Base-by-base conservation (phyloP, 2,329 filamentous ascomycete genomes). In the Fusarium piperis region DNA sequence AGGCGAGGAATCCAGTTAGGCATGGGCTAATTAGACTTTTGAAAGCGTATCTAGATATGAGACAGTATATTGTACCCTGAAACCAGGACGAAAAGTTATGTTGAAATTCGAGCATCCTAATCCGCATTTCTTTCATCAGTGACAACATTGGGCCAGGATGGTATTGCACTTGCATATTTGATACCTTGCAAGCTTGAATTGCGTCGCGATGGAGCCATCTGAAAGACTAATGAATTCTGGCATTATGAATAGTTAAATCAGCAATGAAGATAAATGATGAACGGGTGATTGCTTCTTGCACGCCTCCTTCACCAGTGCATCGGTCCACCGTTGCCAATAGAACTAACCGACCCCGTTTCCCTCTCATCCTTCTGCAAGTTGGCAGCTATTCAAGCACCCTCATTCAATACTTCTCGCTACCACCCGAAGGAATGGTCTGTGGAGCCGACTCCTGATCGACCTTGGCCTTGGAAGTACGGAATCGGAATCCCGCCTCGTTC, bases 401-500 rank as follows among this genome's bases (percentile, higher is more conserved):
- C 2, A 10, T 1, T 67, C 57, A 69, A 7, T 20, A 32, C 39
- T 64, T 67, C 20, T 70, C 67, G 13, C 38, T 62, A 11, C 38
- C 52, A 6, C 32, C n/a, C 16, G 64, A 38, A 46, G 67, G 4
- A 51, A 41, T 18, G n/a, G 59, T 62, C 44, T 64, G 35, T 26
- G 38, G 55, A 8, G n/a, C 23, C 38, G 62, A 59, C 32, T 57
- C 64, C 15, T 61, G 32, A 9, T 58, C 32, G 16, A 32, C 38
- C 33, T 55, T 62, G n/a, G 60, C 46, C 44, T 67, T 70, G 30
- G 67, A 70, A 1, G 60, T 64, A 28, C 65, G 65, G 33, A 71
- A 65, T n/a, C 44, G 41, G 33, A 71, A 71, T 26, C 62, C 56
- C 3, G 68, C 62, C 51, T 71, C 59, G 15, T 68, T 59, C 68